Conservation (phyloP, 2,329 filamentous ascomycete genomes). For the Fusarium goolgardi region DNA sequence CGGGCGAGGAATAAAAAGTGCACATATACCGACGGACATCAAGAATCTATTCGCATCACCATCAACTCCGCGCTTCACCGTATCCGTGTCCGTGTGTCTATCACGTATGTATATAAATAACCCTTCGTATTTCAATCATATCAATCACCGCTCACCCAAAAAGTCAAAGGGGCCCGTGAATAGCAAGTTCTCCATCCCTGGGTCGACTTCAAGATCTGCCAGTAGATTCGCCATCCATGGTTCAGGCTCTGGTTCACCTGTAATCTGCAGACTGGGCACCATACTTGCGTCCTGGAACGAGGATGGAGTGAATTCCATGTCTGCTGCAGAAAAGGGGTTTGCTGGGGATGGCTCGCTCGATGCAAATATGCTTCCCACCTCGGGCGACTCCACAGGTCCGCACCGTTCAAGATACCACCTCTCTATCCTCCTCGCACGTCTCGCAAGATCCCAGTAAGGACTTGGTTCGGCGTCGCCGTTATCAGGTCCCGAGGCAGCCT, state of each 20-base stretch:
- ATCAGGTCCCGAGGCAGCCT: slow-evolving; percentile 37
- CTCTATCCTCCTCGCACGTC: slow-evolving; percentile 39
- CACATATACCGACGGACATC: slow-evolving; percentile 17
- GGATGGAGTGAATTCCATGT: slow-evolving; percentile 23
- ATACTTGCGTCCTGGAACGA: slow-evolving; percentile 17
- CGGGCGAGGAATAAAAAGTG: not conserved
- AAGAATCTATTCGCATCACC: not conserved
- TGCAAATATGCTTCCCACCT: slow-evolving; percentile 30
- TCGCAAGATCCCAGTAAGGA: slow-evolving; percentile 44
- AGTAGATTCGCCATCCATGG: slow-evolving; percentile 35
- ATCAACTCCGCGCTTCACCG: slow-evolving; percentile 27
- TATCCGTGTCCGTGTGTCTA: slow-evolving; percentile 28
- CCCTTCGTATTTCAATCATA: not conserved
- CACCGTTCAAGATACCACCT: slow-evolving; percentile 39
- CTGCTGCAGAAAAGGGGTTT: slow-evolving; percentile 7
- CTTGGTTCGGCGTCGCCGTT: slow-evolving; percentile 30
- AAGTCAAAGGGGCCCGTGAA: slow-evolving; percentile 42
- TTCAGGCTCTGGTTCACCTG: slow-evolving; percentile 21
- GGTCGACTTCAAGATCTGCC: slow-evolving; percentile 35
- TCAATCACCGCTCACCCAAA: slow-evolving; percentile 25
- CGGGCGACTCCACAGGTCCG: slow-evolving; percentile 30
- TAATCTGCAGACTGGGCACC: slow-evolving; percentile 34
- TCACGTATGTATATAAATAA: slow-evolving; percentile 15
- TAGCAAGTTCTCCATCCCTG: slow-evolving; percentile 33
- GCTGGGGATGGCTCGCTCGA: slow-evolving; percentile 31